Conservation (phyloP, 2,329 filamentous ascomycete species). For the Hypocreales sp. region DNA sequence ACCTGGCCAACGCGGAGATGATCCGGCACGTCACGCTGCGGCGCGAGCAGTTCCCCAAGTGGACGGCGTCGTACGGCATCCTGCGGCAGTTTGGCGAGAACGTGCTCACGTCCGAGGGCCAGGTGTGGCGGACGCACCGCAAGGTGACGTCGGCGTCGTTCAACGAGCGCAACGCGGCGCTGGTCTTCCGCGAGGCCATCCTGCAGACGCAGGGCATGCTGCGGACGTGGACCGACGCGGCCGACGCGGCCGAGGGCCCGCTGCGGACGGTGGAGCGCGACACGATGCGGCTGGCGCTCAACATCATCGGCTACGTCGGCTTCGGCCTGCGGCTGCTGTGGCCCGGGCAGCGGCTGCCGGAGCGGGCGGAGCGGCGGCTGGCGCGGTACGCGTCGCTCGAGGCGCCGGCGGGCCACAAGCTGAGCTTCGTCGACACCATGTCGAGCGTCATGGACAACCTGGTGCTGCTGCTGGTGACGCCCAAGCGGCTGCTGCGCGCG, state of each 20-base stretch:
- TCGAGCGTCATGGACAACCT: conserved; percentile 47
- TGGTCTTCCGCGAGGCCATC: conserved; percentile 49
- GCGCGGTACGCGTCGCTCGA: conserved; percentile 31
- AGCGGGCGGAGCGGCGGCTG: conserved; percentile 25
- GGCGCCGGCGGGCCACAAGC: conserved; percentile 35
- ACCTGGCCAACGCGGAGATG: conserved; percentile 47
- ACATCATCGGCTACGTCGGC: conserved; percentile 50
- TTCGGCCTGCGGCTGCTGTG: conserved; percentile 49
- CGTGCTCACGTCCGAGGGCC: conserved; percentile 54
- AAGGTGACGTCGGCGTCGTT: conserved; percentile 59
- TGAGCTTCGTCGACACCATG: conserved; percentile 52
- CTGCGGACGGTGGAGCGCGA: conserved; percentile 44
- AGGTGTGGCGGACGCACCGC: conserved; percentile 55
- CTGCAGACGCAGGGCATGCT: conserved; percentile 48
- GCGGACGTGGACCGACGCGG: conserved; percentile 33
- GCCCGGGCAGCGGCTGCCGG: conserved; percentile 42
- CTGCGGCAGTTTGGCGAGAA: conserved; percentile 48
- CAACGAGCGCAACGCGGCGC: conserved; percentile 57
- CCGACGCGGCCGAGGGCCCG: conserved; percentile 16
- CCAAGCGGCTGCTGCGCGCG: conserved; percentile 36
- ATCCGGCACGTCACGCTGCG: conserved; percentile 50
- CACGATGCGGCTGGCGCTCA: conserved; percentile 44
- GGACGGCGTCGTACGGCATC: conserved; percentile 17
- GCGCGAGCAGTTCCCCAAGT: conserved; percentile 51
- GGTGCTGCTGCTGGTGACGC: conserved; percentile 43